These are phyloP conservation scores for Chrysoporthe austroafricana DNA, from an alignment of 2,329 filamentous ascomycete species.

Conservation along the genomic window DNA sequence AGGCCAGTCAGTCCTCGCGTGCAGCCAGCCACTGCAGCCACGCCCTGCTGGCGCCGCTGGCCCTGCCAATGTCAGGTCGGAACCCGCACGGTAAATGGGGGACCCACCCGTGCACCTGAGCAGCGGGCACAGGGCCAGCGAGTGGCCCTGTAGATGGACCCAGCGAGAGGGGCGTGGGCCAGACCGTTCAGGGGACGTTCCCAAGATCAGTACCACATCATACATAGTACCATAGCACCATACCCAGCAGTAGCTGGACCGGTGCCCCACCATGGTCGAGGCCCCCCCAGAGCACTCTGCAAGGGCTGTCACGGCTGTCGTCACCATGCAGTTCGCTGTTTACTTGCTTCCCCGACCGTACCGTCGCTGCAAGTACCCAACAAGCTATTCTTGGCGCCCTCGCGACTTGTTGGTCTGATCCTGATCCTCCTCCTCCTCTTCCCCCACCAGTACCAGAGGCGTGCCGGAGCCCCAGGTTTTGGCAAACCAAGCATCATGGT, in stretches of 20 bases:
- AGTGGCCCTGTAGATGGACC: background rate
- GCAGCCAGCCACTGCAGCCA: constrained; percentile 3
- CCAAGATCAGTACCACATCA: background rate
- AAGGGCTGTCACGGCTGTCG: background rate
- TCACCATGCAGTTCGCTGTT: background rate
- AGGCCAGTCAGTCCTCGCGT: background rate
- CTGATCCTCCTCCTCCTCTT: background rate
- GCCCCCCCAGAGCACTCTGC: background rate
- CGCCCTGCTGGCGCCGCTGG: background rate
- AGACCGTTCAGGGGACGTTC: background rate
- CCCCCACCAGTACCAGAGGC: background rate
- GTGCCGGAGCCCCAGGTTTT: background rate
- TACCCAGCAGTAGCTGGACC: background rate
- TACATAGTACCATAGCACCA: too few relatives aligned
- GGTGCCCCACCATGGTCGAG: constrained; percentile 9
- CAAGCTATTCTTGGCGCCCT: background rate
- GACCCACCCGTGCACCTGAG: background rate
- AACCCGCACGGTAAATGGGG: constrained; percentile 5
- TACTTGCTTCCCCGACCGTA: background rate
- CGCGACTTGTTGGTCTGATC: background rate
- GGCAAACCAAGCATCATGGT: background rate
- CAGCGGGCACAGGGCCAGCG: background rate
- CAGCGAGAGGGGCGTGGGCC: constrained; percentile 12
- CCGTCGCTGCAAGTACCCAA: too few relatives aligned
- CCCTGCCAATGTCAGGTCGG: background rate